Evolutionary conservation across 495 filamentous ascomycete genomes (phyloP), one percentile per base, ranked within the genome.

Genomic region (Bacidia rubella): DNA sequence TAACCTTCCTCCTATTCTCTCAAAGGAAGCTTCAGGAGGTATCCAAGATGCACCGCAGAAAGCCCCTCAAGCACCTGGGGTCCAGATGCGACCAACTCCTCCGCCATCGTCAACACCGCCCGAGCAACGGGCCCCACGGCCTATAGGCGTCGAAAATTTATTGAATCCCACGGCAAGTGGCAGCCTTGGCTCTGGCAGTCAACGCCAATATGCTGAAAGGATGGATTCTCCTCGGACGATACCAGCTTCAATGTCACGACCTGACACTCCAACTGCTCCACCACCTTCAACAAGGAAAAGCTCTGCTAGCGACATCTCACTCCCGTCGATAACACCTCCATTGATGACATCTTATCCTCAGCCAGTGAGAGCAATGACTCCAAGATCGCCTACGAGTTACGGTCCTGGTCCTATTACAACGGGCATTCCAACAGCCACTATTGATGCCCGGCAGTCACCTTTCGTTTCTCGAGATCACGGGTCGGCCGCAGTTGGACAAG

Each of bases 281-380:
- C 42, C 54, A 48, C 32, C 57, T 26, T 54, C 51, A 41, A 52
- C 44, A n/a, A 46, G 21, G 21, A 62, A 54, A 41, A 39, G 27
- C 20, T 58, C 62, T 32, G 46, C 56, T 3, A 40, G 56, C 21
- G 59, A 40, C 4, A 22, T 53, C 10, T 45, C 60, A 40, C 20
- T 66, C 57, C 52, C 62, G 58, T 49, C 59, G 46, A 57, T 58
- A 21, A 61, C 58, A 10, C 54, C 64, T 61, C 41, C 66, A 49
- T 29, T 57, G 52, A 54, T 52, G 29, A 53, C 26, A 20, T 67
- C 64, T 2, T 62, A 69, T 47, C 75, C 62, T 55, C 60, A 68
- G 49, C 63, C 67, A 1, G 73, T 79, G 46, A 72, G 73, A 51
- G 72, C 80, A n/a, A 69, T 85, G 58, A 81, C 78, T 29, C 82